These are phyloP conservation scores for Tetrastigma voinierianum DNA, from an alignment of 164 flowering plant genomes.

Conservation along the genomic window DNA sequence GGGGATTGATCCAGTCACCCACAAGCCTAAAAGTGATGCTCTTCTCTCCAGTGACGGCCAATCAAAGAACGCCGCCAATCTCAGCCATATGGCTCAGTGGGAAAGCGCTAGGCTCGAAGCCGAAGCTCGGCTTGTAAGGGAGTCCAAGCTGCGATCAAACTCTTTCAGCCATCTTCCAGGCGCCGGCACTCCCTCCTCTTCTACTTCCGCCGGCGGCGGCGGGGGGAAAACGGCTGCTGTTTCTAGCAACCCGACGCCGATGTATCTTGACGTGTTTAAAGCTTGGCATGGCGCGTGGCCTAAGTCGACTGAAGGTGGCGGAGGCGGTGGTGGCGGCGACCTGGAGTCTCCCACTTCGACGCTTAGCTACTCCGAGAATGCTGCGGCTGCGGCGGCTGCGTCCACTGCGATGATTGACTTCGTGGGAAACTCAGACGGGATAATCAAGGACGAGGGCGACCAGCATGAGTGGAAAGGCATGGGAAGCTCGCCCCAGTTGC, in stretches of 20 bases:
- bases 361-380: slow-evolving; percentile 41
- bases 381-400: slow-evolving; percentile 12
- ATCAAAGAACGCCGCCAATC: slow-evolving; percentile 59
- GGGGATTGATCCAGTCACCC: slow-evolving; percentile 96
- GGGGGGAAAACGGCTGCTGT: slow-evolving; percentile 1
- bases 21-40: slow-evolving; percentile 76
- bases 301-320: slow-evolving; percentile 8
- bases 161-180: slow-evolving; percentile 12
- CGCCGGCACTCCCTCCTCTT: not conserved
- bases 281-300: slow-evolving; percentile 46
- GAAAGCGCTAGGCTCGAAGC: slow-evolving; percentile 95
- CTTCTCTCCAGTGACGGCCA: slow-evolving; percentile 45
- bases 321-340: slow-evolving; percentile 6
- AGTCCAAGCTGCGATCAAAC: slow-evolving; percentile 59
- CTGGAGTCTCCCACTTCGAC: slow-evolving; percentile 85
- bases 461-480: slow-evolving; percentile 30
- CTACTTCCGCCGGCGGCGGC: slow-evolving; percentile 5
- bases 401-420: slow-evolving; percentile 28
- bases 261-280: slow-evolving; percentile 44
- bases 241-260: slow-evolving; percentile 3
- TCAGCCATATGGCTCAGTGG: slow-evolving; percentile 97
- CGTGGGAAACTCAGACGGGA: slow-evolving; percentile 29
- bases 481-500: slow-evolving; percentile 11
- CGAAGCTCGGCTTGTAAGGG: slow-evolving; percentile 74
- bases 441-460: slow-evolving; percentile 42